Conservation (phyloP, 441 rosid genomes). For the Hura crepitans region DNA sequence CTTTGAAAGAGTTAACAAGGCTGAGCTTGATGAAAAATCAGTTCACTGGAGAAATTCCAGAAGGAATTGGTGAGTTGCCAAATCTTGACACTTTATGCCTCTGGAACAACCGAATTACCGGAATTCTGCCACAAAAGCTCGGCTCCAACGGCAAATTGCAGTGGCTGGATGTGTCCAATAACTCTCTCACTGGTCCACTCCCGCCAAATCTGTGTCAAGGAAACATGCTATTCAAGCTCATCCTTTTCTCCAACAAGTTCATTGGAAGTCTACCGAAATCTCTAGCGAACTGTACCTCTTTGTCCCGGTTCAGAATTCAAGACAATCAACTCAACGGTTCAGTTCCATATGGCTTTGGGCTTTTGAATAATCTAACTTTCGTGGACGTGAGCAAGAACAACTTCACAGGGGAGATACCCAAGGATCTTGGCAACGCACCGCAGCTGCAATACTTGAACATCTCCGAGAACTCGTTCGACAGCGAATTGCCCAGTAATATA, state of each 20-base stretch:
- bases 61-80: slow-evolving; percentile 56
- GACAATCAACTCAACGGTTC: slow-evolving; percentile 63
- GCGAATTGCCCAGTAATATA: slow-evolving; percentile 43
- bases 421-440: slow-evolving; percentile 56
- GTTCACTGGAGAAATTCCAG: slow-evolving; percentile 57
- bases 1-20: slow-evolving; percentile 48
- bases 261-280: slow-evolving; percentile 44
- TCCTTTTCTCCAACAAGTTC: slow-evolving; percentile 79
- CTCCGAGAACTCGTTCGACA: slow-evolving; percentile 53
- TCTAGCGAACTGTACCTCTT: slow-evolving; percentile 54
- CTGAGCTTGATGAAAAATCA: slow-evolving; percentile 59
- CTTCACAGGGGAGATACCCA: slow-evolving; percentile 58
- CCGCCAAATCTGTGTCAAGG: slow-evolving; percentile 75
- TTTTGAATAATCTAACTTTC: slow-evolving; percentile 51
- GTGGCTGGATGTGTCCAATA: slow-evolving; percentile 69
- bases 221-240: slow-evolving; percentile 65
- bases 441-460: slow-evolving; percentile 66
- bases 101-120: slow-evolving; percentile 72
- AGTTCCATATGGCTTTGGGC: slow-evolving; percentile 69
- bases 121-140: slow-evolving; percentile 65
- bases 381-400: slow-evolving; percentile 68
- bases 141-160: slow-evolving; percentile 74
- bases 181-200: slow-evolving; percentile 64
- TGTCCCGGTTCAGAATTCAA: slow-evolving; percentile 61
- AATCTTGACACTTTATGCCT: slow-evolving; percentile 52